phyloP scores from a whole-genome alignment of 2,329 filamentous ascomycete genomes.

The Penicillium sp. region DNA sequence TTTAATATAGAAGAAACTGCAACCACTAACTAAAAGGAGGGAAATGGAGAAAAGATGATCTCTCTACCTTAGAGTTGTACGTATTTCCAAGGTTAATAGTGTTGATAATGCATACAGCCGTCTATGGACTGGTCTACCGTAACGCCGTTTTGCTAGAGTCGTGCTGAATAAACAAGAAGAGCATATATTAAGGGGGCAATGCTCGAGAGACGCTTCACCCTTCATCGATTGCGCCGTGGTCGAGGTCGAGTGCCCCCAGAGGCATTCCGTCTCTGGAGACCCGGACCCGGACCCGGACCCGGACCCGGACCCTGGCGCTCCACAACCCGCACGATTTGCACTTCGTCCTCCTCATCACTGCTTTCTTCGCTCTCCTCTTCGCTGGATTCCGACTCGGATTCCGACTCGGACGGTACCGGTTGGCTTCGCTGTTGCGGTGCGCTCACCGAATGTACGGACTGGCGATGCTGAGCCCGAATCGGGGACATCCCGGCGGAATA shows the following conservation, averaged over 20 bases:
- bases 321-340: constrained; percentile 31
- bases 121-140: neutral
- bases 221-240: constrained; percentile 24
- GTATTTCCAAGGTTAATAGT: neutral
- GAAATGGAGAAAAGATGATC: no score
- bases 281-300: neutral
- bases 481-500: constrained; percentile 15
- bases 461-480: constrained; percentile 23
- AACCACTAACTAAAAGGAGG: no score
- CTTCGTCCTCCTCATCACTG: constrained; percentile 32
- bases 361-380: constrained; percentile 21
- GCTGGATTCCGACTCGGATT: constrained; percentile 18
- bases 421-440: constrained; percentile 11
- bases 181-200: constrained; percentile 2
- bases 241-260: constrained; percentile 19
- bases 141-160: neutral
- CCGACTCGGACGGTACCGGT: constrained; percentile 12
- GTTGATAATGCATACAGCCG: neutral
- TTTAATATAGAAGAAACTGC: neutral
- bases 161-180: neutral
- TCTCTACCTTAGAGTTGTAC: no score
- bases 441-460: constrained; percentile 15
- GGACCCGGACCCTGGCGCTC: constrained; percentile 21
- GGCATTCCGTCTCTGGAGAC: constrained; percentile 19
- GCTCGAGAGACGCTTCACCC: constrained; percentile 10